A percentile compares a stretch with the other conserved stretches of the same genome.
Conservation (phyloP, 257 asterid genomes). For the Petunia secreta region DNA sequence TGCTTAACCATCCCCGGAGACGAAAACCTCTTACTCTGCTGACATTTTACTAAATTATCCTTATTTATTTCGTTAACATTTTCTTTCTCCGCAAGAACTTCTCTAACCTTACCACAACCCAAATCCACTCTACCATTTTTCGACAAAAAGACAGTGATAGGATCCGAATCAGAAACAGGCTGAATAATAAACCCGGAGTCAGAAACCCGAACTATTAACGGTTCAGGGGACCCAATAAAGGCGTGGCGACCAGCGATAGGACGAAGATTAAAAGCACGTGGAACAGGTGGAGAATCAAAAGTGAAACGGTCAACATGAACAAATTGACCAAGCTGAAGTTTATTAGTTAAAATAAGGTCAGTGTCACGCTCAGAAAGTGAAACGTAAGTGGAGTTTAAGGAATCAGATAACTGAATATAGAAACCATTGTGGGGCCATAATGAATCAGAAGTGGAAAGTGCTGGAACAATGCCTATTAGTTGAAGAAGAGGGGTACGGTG, state of each 20-base stretch:
- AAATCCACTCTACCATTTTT: constrained; percentile 45
- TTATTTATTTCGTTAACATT: constrained; percentile 47
- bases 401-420: constrained; percentile 89
- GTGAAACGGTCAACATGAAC: constrained; percentile 75
- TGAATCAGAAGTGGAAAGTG: constrained; percentile 74
- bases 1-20: constrained; percentile 72
- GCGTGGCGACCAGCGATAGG: constrained; percentile 79
- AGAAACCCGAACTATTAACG: constrained; percentile 65
- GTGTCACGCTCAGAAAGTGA: constrained; percentile 83
- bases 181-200: constrained; percentile 70
- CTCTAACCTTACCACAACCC: constrained; percentile 30
- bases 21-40: constrained; percentile 63
- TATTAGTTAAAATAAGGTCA: constrained; percentile 77
- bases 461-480: constrained; percentile 85
- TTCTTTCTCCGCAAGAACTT: constrained; percentile 52
- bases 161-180: constrained; percentile 78
- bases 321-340: constrained; percentile 92
- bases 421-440: constrained; percentile 86
- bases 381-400: constrained; percentile 85
- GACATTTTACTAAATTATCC: constrained; percentile 45
- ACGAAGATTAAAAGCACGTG: constrained; percentile 68
- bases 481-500: constrained; percentile 96
- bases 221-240: constrained; percentile 80
- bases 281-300: constrained; percentile 77
- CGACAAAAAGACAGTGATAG: constrained; percentile 55